A percentile compares a stretch with the other conserved stretches of the same genome.
Conservation (phyloP, 768 basidiomycete genomes). For the Podaxis sp. region DNA sequence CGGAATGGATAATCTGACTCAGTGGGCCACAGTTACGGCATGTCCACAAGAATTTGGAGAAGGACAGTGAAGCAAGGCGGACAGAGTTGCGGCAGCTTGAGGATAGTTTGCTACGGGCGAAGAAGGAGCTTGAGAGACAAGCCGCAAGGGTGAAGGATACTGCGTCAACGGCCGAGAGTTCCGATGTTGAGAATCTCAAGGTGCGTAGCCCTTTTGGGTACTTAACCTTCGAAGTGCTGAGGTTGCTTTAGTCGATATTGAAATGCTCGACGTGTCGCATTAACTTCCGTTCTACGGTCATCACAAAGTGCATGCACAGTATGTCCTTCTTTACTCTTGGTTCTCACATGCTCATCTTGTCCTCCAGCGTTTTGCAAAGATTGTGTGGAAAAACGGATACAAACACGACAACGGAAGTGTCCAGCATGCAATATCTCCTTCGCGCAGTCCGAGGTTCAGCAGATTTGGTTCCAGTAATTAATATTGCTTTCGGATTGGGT, state of each 20-base stretch:
- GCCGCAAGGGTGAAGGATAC: conserved; percentile 4
- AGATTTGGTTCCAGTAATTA: conserved; percentile 45
- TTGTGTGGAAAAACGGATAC: conserved; percentile 84
- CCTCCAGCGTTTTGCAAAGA: conserved; percentile 75
- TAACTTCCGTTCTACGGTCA: conserved; percentile 73
- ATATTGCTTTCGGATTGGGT: conserved; percentile 13
- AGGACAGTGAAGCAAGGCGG: conserved; percentile 27
- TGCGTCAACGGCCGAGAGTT: neutral
- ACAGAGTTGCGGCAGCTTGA: conserved; percentile 40
- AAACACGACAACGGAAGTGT: conserved; percentile 91
- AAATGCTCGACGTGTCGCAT: conserved; percentile 87
- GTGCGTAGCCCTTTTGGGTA: neutral
- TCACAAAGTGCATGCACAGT: conserved; percentile 94
- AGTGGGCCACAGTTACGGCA: conserved; percentile 8
- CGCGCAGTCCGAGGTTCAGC: conserved; percentile 74
- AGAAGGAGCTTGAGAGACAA: conserved; percentile 30
- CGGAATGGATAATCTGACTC: neutral
- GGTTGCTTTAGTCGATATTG: conserved; percentile 59
- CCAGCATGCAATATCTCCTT: conserved; percentile 84
- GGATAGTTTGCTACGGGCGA: conserved; percentile 46
- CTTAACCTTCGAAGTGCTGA: neutral
- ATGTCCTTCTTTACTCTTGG: conserved; percentile 31
- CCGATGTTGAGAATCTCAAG: conserved; percentile 11
- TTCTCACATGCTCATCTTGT: neutral
- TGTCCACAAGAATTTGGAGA: conserved; percentile 34